A percentile compares a stretch with the other conserved stretches of the same genome.
phyloP scores from a whole-genome alignment of 2,329 filamentous ascomycete genomes.

The Colletotrichum sansevieriae region DNA sequence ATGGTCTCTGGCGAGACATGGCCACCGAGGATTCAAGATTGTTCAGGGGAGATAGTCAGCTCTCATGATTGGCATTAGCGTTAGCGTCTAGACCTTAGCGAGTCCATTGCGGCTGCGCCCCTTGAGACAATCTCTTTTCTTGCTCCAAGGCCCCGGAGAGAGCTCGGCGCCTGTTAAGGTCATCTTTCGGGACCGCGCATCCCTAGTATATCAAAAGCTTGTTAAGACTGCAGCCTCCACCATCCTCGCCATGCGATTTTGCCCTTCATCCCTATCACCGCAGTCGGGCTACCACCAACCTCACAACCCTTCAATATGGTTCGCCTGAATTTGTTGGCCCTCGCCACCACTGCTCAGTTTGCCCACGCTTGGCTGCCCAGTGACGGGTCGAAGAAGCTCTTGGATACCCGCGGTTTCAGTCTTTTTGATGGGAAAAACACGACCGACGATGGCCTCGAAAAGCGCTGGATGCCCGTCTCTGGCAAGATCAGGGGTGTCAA shows the following conservation, averaged over 20 bases:
- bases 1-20: not conserved
- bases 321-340: constrained; percentile 25
- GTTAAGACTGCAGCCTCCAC: constrained; percentile 22
- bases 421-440: constrained; percentile 36
- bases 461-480: constrained; percentile 39
- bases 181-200: not conserved
- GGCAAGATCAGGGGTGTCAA: constrained; percentile 68
- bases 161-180: not conserved
- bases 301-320: constrained; percentile 27
- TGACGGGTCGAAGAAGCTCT: constrained; percentile 32
- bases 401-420: constrained; percentile 37
- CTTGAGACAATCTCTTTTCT: constrained; percentile 26
- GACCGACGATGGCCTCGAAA: constrained; percentile 17
- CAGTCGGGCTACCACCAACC: not conserved
- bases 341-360: constrained; percentile 22
- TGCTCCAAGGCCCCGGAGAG: not conserved
- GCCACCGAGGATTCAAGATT: not conserved
- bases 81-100: constrained; percentile 23
- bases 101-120: constrained; percentile 23
- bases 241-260: not conserved
- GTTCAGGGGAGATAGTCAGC: not conserved
- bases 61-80: constrained; percentile 12
- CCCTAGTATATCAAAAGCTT: constrained; percentile 11
- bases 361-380: constrained; percentile 32
- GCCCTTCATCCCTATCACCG: not conserved